These are phyloP conservation scores for Lagerstroemia speciosa DNA, from an alignment of 345 rosid genomes.

Conservation along the genomic window DNA sequence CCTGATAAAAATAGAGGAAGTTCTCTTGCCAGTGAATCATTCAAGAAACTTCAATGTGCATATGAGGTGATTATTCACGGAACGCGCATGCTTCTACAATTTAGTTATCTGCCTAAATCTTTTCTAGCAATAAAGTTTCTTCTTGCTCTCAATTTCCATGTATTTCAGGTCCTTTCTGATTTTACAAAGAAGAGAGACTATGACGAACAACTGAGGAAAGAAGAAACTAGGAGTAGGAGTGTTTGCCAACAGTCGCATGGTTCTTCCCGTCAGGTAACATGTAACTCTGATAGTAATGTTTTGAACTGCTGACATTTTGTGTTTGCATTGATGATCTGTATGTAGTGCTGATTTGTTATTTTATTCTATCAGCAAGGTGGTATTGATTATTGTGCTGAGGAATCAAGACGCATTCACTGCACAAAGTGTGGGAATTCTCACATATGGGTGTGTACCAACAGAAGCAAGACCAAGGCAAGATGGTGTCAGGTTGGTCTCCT, in stretches of 20 bases:
- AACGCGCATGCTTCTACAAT: not conserved
- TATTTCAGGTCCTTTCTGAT: conserved; percentile 77
- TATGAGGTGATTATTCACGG: conserved; percentile 53
- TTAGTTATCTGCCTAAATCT: not conserved
- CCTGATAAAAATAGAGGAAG: conserved; percentile 98
- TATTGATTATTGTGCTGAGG: conserved; percentile 65
- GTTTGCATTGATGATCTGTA: not conserved
- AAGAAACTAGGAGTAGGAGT: conserved; percentile 61
- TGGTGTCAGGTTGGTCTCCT: conserved; percentile 78
- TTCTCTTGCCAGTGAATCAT: conserved; percentile 84
- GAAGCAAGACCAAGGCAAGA: conserved; percentile 79
- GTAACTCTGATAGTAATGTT: not conserved
- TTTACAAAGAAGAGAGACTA: conserved; percentile 74
- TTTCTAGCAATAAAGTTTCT: not conserved
- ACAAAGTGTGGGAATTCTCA: conserved; percentile 87
- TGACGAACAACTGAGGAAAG: conserved; percentile 79
- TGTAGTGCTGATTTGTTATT: not conserved
- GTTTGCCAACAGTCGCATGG: conserved; percentile 55
- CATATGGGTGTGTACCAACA: conserved; percentile 92
- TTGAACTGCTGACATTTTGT: not conserved
- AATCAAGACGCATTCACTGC: conserved; percentile 94
- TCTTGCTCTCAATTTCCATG: not conserved
- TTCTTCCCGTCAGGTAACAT: conserved; percentile 54
- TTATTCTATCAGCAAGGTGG: conserved; percentile 32
- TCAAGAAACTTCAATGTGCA: conserved; percentile 95